Evolutionary conservation across 1,139 yeast species (phyloP).

Genomic region (Torulaspora pretoriensis): DNA sequence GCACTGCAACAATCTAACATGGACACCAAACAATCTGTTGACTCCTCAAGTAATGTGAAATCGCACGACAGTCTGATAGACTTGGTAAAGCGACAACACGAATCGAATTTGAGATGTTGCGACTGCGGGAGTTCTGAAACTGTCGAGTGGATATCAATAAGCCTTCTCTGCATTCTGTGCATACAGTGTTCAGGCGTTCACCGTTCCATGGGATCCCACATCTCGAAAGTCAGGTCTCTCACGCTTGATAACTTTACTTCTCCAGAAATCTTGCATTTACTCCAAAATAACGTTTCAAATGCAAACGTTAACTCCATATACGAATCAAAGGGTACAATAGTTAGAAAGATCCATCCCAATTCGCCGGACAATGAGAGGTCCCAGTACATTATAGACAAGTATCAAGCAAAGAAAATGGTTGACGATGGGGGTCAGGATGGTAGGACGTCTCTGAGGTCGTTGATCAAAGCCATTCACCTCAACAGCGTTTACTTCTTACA

Average conservation of each 20-base stretch:
- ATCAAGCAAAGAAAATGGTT: conserved; percentile 42
- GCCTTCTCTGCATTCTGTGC: conserved; percentile 68
- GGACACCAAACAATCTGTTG: conserved; percentile 14
- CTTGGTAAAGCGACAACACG: conserved; percentile 47
- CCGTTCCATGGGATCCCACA: conserved; percentile 66
- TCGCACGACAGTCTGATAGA: conserved; percentile 29
- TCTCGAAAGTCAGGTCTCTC: conserved; percentile 73
- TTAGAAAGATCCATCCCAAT: conserved; percentile 34
- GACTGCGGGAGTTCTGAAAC: conserved; percentile 66
- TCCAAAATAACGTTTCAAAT: conserved; percentile 58
- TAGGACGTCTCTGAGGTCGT: conserved; percentile 31
- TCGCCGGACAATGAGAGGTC: conserved; percentile 37
- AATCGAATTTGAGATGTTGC: conserved; percentile 64
- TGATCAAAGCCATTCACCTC: conserved; percentile 47
- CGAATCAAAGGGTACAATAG: conserved; percentile 45
- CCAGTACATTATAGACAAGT: conserved; percentile 51
- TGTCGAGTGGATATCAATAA: conserved; percentile 88
- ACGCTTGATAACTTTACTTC: conserved; percentile 67
- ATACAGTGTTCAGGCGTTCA: conserved; percentile 78
- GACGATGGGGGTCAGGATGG: conserved; percentile 15
- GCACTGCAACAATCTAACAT: conserved; percentile 35
- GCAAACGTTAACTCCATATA: conserved; percentile 56
- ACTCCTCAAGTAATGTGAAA: not conserved
- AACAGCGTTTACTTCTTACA: conserved; percentile 48
- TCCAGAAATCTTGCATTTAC: conserved; percentile 46